Evolutionary conservation across 345 rosid genomes (phyloP), one percentile per base, ranked within the genome.

Genomic region (Hibiscus tridactylites): DNA sequence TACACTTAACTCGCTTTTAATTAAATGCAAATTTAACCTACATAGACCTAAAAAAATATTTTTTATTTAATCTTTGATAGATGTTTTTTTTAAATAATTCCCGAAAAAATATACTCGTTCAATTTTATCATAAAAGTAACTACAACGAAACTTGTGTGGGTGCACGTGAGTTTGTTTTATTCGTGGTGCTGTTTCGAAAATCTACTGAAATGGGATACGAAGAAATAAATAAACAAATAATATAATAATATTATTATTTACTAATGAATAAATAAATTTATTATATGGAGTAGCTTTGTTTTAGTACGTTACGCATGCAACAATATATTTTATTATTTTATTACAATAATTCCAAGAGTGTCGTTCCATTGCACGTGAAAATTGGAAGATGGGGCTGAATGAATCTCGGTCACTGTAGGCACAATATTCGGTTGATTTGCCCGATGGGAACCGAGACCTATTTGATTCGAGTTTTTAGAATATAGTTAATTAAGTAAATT

Each of bases 111-210:
- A 21, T 21, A 21, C 24, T 21, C 24, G 0, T 21, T 21, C 0
- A 21, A 21, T 21, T 21, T 21, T 21, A 21, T 21, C 24, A 21
- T 21, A 21, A 29, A 0, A 59, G 24, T 24, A 28, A 35, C 5
- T 1, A 24, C 66, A 33, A 31, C 4, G 65, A 31, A 61, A 15
- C 13, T 6, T 13, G 21, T 13, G 42, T 61, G 65, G 42, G 31
- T 61, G 68, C 68, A 64, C 29, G 52, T 42, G 68, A 35, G 52
- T 42, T 64, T 64, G 52, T 64, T 64, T 64, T 1, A 64, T 64
- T 64, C 9, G 47, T 8, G 49, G 68, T 63, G 6, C 13, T 19
- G 17, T n/a, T 31, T 15, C 65, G 29, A 61, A 61, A 61, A 15
- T 11, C 64, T 33, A 28, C 17, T 5, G 17, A 28, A 28, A 60